Base-by-base conservation (phyloP, 2,329 filamentous ascomycete species). In the Colletotrichum noveboracense region DNA sequence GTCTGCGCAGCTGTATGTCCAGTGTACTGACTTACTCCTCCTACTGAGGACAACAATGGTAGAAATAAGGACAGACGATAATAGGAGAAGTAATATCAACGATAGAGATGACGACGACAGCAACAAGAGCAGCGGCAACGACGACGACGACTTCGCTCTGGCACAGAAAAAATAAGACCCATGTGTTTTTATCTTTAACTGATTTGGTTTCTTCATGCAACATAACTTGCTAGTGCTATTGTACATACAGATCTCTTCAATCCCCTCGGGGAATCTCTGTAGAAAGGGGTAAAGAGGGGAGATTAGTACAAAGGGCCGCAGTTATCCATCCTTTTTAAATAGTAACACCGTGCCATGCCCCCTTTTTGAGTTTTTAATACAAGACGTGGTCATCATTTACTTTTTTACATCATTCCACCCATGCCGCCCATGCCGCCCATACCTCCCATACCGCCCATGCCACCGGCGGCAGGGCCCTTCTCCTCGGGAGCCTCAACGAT, bases 401-500 rank as follows among this genome's bases (percentile, higher is more conserved):
- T 77, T 76, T 83, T 81, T 90, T 90, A 91, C 90, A 91, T 91
- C 90, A 91, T 91, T 72, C 89, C 89, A n/a, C 89, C 90, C 90
- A 92, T 90, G 28, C 90, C 89, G 12, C 87, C 89, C 93, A 95
- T 95, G 79, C 91, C 92, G 56, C 91, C 92, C 90, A 92, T 93
- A 77, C 91, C 92, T 64, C 92, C 92, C 89, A 93, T 94, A 52
- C 43, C 43, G 43, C 43, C 43, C 43, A 52, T 52, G 2, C 43
- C 43, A 52, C 43, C 43, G 78, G 84, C 80, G 79, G 84, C 80
- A 18, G 71, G 34, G 81, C 92, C 91, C 94, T 98, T 98, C 86
- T 98, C 96, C 86, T 98, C 96, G 70, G 95, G 91, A 70, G 96
- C 97, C 85, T 99, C 97, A 67, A 98, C 96, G 78, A 99, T 98